Evolutionary conservation across 306 rosid species (phyloP).

Genomic region (Casuarina cunninghamiana): DNA sequence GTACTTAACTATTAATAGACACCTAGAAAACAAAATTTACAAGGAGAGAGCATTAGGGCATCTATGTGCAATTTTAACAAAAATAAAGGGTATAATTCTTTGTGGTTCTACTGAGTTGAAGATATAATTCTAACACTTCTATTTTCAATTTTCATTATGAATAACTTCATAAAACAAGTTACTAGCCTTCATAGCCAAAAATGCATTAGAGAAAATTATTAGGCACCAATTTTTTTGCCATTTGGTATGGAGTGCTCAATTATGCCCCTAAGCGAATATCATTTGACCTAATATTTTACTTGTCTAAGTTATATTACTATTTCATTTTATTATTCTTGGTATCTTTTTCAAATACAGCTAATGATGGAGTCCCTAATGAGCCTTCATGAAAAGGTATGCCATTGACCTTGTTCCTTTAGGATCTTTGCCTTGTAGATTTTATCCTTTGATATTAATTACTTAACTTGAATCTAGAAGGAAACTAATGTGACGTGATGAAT

Average conservation of each 20-base stretch:
- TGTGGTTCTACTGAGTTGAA: background rate
- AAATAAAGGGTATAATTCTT: background rate
- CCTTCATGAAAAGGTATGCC: slow-evolving; percentile 21
- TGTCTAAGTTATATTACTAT: background rate
- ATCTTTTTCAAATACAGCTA: slow-evolving; percentile 18
- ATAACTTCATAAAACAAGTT: background rate
- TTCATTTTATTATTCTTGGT: background rate
- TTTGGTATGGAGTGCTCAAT: background rate
- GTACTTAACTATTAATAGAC: background rate
- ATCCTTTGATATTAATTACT: background rate
- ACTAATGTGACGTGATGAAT: background rate
- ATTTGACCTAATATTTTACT: background rate
- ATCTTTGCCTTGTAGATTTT: background rate
- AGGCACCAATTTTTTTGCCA: background rate
- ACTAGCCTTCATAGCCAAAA: background rate
- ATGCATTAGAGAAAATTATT: background rate
- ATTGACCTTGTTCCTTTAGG: background rate
- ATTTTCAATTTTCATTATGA: background rate
- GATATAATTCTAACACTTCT: background rate
- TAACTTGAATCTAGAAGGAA: background rate
- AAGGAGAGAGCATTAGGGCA: background rate
- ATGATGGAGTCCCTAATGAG: slow-evolving; percentile 14
- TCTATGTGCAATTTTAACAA: background rate
- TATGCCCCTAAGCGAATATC: background rate
- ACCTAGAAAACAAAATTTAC: too few relatives aligned